These are phyloP conservation scores for Dipteronia sinensis DNA, from an alignment of 345 rosid species.

Conservation along the genomic window DNA sequence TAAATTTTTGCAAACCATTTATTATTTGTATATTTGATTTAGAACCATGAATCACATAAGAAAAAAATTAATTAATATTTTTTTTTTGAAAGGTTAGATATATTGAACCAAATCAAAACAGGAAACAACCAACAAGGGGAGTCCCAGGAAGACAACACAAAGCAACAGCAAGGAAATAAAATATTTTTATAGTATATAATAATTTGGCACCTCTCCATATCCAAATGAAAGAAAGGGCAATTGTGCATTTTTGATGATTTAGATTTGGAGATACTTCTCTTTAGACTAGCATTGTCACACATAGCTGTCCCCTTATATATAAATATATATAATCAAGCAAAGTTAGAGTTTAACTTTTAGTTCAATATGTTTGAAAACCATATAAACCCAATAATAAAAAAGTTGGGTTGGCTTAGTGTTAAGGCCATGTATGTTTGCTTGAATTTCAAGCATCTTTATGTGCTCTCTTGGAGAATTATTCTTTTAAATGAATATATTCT, in stretches of 20 bases:
- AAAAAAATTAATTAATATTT: no score
- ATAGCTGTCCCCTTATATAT: constrained; percentile 23
- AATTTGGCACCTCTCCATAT: constrained; percentile 22
- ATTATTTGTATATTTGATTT: not conserved
- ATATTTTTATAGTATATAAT: constrained; percentile 2
- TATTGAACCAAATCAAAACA: no score
- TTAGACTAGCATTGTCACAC: constrained; percentile 18
- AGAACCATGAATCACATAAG: no score
- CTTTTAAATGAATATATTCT: constrained; percentile 80
- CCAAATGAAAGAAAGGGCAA: constrained; percentile 11
- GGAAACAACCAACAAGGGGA: no score
- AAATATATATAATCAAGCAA: constrained; percentile 38
- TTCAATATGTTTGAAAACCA: constrained; percentile 11
- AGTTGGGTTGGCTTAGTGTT: constrained; percentile 52
- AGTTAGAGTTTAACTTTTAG: constrained; percentile 66
- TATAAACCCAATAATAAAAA: constrained; percentile 28
- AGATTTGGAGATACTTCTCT: constrained; percentile 40
- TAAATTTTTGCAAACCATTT: not conserved
- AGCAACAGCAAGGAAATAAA: no score
- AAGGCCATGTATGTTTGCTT: constrained; percentile 69
- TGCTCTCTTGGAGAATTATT: constrained; percentile 59
- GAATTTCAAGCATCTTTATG: constrained; percentile 82
- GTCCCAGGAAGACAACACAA: no score
- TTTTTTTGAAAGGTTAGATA: no score
- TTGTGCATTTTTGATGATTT: constrained; percentile 15